Conservation (phyloP, 2,329 filamentous ascomycete genomes). For the Orbilia javanica region DNA sequence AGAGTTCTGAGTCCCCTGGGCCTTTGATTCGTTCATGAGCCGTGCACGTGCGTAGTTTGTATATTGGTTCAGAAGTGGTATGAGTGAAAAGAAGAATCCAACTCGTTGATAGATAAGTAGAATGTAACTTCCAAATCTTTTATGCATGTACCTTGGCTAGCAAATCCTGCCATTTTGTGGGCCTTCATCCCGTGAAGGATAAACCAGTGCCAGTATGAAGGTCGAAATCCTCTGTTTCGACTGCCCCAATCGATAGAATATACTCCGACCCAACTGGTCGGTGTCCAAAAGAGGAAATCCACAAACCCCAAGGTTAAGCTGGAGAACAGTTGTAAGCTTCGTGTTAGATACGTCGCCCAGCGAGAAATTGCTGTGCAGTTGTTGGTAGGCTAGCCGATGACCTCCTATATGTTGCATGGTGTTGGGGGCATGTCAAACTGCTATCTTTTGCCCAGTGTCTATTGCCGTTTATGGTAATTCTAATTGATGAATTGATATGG, state of each 20-base stretch:
- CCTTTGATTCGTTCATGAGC: too few relatives aligned
- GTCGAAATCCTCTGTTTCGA: not conserved
- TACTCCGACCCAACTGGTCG: not conserved
- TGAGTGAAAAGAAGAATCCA: too few relatives aligned
- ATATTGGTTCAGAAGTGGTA: too few relatives aligned
- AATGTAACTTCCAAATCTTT: too few relatives aligned
- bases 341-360: conserved; percentile 23
- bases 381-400: not conserved
- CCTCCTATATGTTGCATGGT: not conserved
- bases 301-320: conserved; percentile 14
- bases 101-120: too few relatives aligned
- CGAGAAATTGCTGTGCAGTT: not conserved
- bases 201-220: not conserved
- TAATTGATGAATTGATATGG: not conserved
- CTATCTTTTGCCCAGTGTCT: not conserved
- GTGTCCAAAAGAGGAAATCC: conserved; percentile 4
- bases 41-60: too few relatives aligned
- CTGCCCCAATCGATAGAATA: not conserved
- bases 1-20: too few relatives aligned
- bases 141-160: too few relatives aligned
- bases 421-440: not conserved
- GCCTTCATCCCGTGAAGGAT: not conserved
- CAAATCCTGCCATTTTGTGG: too few relatives aligned
- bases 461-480: conserved; percentile 12
- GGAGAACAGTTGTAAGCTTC: conserved; percentile 46